A percentile compares a stretch with the other conserved stretches of the same genome.
Evolutionary conservation across 2,329 filamentous ascomycete genomes (phyloP).

Genomic region (Aurifilum marmelostoma): DNA sequence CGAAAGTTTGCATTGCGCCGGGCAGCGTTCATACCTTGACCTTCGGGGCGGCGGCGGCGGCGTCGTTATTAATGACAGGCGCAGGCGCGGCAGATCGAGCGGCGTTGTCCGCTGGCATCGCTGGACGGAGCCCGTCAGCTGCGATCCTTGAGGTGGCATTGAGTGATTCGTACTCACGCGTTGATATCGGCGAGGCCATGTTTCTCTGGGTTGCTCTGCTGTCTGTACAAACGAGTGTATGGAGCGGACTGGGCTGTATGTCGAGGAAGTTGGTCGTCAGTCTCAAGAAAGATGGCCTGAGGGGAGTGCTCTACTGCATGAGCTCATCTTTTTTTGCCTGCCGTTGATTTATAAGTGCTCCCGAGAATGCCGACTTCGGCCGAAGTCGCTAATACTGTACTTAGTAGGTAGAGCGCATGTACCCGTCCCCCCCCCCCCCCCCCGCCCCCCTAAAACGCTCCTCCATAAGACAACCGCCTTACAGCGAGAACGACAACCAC

Average conservation of each 20-base stretch:
- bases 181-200: constrained; percentile 25
- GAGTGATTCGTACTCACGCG: constrained; percentile 14
- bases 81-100: constrained; percentile 12
- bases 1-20: not conserved
- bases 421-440: not conserved
- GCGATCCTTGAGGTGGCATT: not conserved
- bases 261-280: not conserved
- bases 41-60: constrained; percentile 16
- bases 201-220: not conserved
- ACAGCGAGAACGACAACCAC: too few relatives aligned
- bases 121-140: constrained; percentile 8
- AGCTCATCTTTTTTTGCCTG: constrained; percentile 28
- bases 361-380: constrained; percentile 15
- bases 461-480: too few relatives aligned
- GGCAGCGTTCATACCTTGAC: constrained; percentile 22
- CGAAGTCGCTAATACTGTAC: not conserved
- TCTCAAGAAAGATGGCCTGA: constrained; percentile 1
- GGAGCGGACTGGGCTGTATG: not conserved
- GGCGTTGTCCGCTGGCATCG: constrained; percentile 20
- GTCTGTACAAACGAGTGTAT: constrained; percentile 5
- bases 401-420: not conserved
- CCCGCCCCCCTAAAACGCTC: too few relatives aligned
- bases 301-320: constrained; percentile 14
- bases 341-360: constrained; percentile 29
- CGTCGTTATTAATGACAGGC: constrained; percentile 10